phyloP scores from a whole-genome alignment of 345 rosid genomes.

The Gossypium mustelinum region DNA sequence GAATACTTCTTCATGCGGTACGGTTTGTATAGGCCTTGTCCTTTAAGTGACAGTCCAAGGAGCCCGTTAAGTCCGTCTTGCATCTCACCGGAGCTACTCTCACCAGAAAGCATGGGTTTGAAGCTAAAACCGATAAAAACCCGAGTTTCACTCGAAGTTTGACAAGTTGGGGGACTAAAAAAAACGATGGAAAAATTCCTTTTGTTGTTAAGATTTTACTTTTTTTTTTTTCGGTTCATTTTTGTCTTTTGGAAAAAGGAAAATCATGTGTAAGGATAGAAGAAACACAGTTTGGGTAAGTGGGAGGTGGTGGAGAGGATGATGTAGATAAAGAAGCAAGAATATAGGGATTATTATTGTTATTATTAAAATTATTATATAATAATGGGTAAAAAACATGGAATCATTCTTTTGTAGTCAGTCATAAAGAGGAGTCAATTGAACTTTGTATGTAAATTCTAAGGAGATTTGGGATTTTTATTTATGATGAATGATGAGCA shows the following conservation, averaged over 20 bases:
- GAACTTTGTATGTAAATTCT: neutral
- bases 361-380: no score
- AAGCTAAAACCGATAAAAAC: constrained; percentile 98
- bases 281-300: constrained; percentile 18
- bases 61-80: constrained; percentile 84
- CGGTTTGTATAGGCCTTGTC: constrained; percentile 73
- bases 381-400: neutral
- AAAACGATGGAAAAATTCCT: neutral
- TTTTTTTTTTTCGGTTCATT: constrained; percentile 12
- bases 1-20: constrained; percentile 92
- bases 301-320: neutral
- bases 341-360: neutral
- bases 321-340: constrained; percentile 33
- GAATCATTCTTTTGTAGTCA: neutral
- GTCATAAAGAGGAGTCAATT: neutral
- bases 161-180: neutral
- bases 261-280: constrained; percentile 15
- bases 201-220: neutral
- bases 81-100: constrained; percentile 92
- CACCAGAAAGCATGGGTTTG: constrained; percentile 99
- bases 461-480: neutral
- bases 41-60: constrained; percentile 70
- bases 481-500: neutral
- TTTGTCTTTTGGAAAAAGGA: constrained; percentile 10
- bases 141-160: constrained; percentile 33